phyloP scores from a whole-genome alignment of 2,329 filamentous ascomycete species.

The Fusarium papillatum region DNA sequence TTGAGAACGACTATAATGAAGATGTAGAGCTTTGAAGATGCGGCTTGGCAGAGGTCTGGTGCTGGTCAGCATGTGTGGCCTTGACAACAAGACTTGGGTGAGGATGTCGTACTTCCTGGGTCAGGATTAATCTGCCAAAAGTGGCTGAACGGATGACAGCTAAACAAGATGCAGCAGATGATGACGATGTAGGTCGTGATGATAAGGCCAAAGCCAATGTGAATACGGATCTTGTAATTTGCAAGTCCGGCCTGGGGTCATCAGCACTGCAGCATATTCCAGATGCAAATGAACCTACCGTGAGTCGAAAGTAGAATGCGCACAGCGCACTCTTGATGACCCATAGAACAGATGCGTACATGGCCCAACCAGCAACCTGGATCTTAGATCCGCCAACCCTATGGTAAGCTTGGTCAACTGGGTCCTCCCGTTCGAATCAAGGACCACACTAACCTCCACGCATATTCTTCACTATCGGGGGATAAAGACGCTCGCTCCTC shows the following conservation, averaged over 20 bases:
- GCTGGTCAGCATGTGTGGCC: slow-evolving; percentile 29
- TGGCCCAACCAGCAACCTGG: slow-evolving; percentile 64
- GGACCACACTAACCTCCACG: slow-evolving; percentile 32
- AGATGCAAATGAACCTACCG: slow-evolving; percentile 49
- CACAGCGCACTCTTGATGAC: slow-evolving; percentile 65
- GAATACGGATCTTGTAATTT: slow-evolving; percentile 41
- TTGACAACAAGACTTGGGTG: neutral
- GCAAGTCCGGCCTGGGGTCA: slow-evolving; percentile 41
- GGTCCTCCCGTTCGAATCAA: neutral
- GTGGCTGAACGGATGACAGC: slow-evolving; percentile 51
- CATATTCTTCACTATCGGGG: slow-evolving; percentile 56
- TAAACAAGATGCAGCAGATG: slow-evolving; percentile 49
- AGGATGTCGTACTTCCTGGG: slow-evolving; percentile 51
- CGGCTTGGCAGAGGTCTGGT: slow-evolving; percentile 54
- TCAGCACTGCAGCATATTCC: slow-evolving; percentile 43
- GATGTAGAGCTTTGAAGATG: slow-evolving; percentile 54
- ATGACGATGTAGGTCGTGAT: slow-evolving; percentile 49
- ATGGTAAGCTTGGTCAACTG: slow-evolving; percentile 34
- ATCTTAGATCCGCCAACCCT: slow-evolving; percentile 65
- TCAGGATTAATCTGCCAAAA: slow-evolving; percentile 59
- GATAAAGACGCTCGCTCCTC: slow-evolving; percentile 56
- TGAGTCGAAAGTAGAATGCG: slow-evolving; percentile 65
- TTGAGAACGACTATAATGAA: slow-evolving; percentile 53
- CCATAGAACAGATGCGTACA: slow-evolving; percentile 66
- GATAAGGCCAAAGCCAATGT: slow-evolving; percentile 51